Evolutionary conservation across 768 basidiomycete genomes (phyloP), one percentile per base, ranked within the genome.

Genomic region (Stropharia rugosoannulata): DNA sequence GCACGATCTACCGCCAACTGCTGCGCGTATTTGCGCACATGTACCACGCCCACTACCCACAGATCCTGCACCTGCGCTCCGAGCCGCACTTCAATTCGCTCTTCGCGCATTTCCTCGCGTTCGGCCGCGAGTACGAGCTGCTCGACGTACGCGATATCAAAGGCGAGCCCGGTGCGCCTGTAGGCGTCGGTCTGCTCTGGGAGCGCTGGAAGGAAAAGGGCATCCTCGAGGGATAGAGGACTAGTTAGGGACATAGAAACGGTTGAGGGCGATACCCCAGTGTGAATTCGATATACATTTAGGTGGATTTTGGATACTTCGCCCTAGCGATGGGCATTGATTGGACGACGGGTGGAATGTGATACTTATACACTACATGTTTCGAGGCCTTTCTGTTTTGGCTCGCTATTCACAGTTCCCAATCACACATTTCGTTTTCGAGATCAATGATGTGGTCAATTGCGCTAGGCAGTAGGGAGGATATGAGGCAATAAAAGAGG

Each of bases 61-160:
- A 91, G 62, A 89, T 98, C 66, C 83, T 98, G 19, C 94, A 98
- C 66, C 83, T 98, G 22, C 91, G 93, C 39, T 86, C 90, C 9
- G 96, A 98, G 67, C 92, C 92, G 0, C 95, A 96, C 69, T 95
- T 96, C 76, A 96, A 96, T 70, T 96, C 94, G 3, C 85, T 98
- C 37, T 98, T 98, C 70, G 96, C 96, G 0, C 96, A 98, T 72
- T 99, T 97, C 75, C 78, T 98, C 49, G 94, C 95, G 0, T 98
- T 98, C 64, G 96, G 96, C 0, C 82, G 83, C 59, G 93, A 98
- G 70, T 98, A 95, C 70, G 92, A 98, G 64, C 69, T 98, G 57
- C 69, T 98, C 60, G 93, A 96, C 50, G 78, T 88, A 58, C 92
- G 89, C 71, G 96, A 98, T 68, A 83, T 97, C 67, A 89, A 82